phyloP scores from a whole-genome alignment of 176 grass and related monocot species.

The Cenchrus fungigraminus region DNA sequence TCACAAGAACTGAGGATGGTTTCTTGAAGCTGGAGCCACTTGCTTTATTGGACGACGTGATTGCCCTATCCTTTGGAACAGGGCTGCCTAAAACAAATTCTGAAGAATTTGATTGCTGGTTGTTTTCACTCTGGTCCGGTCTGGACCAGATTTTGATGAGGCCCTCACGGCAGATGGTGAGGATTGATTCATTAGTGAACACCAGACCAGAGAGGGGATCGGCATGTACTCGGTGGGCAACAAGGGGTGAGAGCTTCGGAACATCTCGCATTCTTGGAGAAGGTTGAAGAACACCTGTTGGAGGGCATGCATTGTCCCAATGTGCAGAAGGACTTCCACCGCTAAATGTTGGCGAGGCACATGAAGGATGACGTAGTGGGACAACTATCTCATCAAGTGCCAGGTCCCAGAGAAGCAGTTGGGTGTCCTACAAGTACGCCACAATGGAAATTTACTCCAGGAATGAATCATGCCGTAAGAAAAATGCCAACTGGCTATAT shows the following conservation, averaged over 20 bases:
- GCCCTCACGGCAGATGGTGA: constrained; percentile 82
- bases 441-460: constrained; percentile 8
- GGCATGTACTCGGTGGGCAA: constrained; percentile 72
- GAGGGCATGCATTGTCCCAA: constrained; percentile 76
- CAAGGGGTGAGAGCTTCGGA: constrained; percentile 87
- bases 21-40: constrained; percentile 68
- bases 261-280: constrained; percentile 84
- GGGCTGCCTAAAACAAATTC: constrained; percentile 50
- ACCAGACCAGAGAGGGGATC: constrained; percentile 78
- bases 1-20: constrained; percentile 58
- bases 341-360: constrained; percentile 79
- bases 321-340: constrained; percentile 75
- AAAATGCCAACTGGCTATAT: constrained; percentile 22
- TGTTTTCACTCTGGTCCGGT: constrained; percentile 53
- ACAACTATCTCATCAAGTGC: constrained; percentile 95
- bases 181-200: constrained; percentile 79
- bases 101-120: constrained; percentile 55
- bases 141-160: constrained; percentile 90
- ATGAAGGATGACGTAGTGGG: constrained; percentile 69
- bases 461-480: neutral
- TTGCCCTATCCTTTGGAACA: constrained; percentile 57
- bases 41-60: constrained; percentile 53
- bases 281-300: constrained; percentile 72
- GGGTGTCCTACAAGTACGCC: constrained; percentile 66
- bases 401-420: constrained; percentile 87